Evolutionary conservation across 148 eudicot species (phyloP).

Genomic region (Gaultheria prostrata): DNA sequence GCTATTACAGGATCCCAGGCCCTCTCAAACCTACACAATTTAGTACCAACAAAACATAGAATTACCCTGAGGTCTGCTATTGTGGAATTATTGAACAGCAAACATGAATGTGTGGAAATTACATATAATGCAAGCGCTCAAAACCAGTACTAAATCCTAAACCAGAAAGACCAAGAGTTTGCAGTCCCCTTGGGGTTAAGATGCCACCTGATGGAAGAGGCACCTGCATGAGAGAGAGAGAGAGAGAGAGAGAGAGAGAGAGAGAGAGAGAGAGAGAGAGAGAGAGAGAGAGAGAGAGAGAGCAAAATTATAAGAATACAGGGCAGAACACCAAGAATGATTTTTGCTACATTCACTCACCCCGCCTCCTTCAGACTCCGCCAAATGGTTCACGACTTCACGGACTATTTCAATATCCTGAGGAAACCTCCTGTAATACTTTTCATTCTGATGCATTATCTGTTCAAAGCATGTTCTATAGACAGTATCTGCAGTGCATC

Average conservation of each 20-base stretch:
- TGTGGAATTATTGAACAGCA: neutral
- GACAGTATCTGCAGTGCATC: slow-evolving; percentile 77
- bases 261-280: slow-evolving; percentile 5
- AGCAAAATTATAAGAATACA: neutral
- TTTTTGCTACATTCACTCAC: slow-evolving; percentile 36
- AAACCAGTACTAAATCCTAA: slow-evolving; percentile 87
- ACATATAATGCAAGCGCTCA: slow-evolving; percentile 92
- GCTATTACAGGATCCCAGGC: slow-evolving; percentile 90
- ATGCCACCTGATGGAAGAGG: slow-evolving; percentile 91
- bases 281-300: neutral
- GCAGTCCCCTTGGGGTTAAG: slow-evolving; percentile 83
- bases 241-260: slow-evolving; percentile 1
- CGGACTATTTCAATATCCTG: slow-evolving; percentile 70
- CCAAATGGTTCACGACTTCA: slow-evolving; percentile 65
- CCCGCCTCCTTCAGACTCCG: slow-evolving; percentile 78
- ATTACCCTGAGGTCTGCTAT: neutral
- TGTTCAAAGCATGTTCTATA: slow-evolving; percentile 71
- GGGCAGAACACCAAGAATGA: neutral
- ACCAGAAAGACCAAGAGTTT: slow-evolving; percentile 81
- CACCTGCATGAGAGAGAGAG: slow-evolving; percentile 39
- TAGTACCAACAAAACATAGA: neutral
- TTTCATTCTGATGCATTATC: slow-evolving; percentile 62
- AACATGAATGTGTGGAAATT: slow-evolving; percentile 23
- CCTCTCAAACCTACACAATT: slow-evolving; percentile 65
- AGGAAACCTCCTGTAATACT: slow-evolving; percentile 87